Evolutionary conservation across 495 filamentous ascomycete species (phyloP).

Genomic region (Hyaloscypha hepaticicola): DNA sequence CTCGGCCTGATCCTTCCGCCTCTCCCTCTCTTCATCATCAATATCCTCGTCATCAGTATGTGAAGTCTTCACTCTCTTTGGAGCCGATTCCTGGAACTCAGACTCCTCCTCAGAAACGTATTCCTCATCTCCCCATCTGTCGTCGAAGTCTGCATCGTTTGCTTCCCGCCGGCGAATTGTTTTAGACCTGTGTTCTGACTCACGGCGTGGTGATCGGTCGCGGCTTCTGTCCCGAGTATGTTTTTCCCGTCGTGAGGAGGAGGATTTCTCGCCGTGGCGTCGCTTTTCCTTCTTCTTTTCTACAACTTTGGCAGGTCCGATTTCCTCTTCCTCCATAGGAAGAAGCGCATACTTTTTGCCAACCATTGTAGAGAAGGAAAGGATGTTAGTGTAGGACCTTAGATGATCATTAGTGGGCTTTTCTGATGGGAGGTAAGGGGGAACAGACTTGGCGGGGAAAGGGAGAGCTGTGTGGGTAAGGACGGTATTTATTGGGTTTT

Average conservation of each 20-base stretch:
- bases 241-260: slow-evolving; percentile 36
- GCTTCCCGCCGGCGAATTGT: slow-evolving; percentile 52
- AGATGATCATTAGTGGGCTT: neutral
- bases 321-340: slow-evolving; percentile 76
- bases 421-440: neutral
- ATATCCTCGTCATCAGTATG: slow-evolving; percentile 59
- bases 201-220: slow-evolving; percentile 39
- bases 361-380: slow-evolving; percentile 35
- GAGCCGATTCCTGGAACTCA: slow-evolving; percentile 57
- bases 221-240: slow-evolving; percentile 36
- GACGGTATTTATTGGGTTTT: neutral
- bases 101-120: slow-evolving; percentile 48
- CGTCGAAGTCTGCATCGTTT: slow-evolving; percentile 58
- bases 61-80: slow-evolving; percentile 47
- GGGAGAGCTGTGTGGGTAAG: neutral
- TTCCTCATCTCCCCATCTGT: slow-evolving; percentile 81
- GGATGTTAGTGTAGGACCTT: neutral
- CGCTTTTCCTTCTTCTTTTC: slow-evolving; percentile 38
- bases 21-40: slow-evolving; percentile 53
- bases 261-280: slow-evolving; percentile 40
- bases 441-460: slow-evolving; percentile 5
- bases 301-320: slow-evolving; percentile 53
- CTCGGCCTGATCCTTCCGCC: slow-evolving; percentile 64
- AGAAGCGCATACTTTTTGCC: slow-evolving; percentile 76
- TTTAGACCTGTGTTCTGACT: slow-evolving; percentile 47